Base-by-base conservation (phyloP, 805 yeast genomes). In the Kodamaea hsintzibuensis region DNA sequence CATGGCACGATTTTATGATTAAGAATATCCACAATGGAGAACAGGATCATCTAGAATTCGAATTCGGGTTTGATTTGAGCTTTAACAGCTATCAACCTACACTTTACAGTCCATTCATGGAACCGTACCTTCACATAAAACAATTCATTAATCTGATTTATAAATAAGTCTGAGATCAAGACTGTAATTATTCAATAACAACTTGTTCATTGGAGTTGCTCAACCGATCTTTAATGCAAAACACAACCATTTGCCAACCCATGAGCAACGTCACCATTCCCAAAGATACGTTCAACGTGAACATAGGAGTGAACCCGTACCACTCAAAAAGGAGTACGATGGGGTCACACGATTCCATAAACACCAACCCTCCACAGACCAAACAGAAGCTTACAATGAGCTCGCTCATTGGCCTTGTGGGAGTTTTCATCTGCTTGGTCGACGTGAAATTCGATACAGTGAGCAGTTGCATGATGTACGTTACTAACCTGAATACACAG, bases 261-360 rank as follows among this genome's bases (percentile, higher is more conserved):
- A 95, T 91, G 8, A 91, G 56, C 43, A 93, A 74, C 1, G 93
- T 82, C 37, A 88, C 79, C 46, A 84, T 55, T 9, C 98, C 98
- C 55, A 95, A 88, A 55, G 88, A 82, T 37, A 93, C 82, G 67
- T 93, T 95, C 65, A 93, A 81, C 1, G 95, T 89, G 71, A 95
- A 93, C 98, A 95, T 92, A 49, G 86, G 77, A 27, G 95, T 89
- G 56, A 86, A 76, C 2, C 96, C 96, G 62, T 91, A 80, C 69
- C 84, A 90, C 61, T 89, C 90, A 73, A 91, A 78, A 17, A 90
- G 92, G 60, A 82, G 84, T 33, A 95, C 84, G 4, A 89, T 83
- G 60, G 95, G 96, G 64, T 89, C 93, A 43, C 96, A 89, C 52
- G 95, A 85, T 68, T 91, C 90, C 92, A 92, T 91, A 68, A 95